phyloP scores from a whole-genome alignment of 1,139 yeast species.

The Saccharomyces hybrid region DNA sequence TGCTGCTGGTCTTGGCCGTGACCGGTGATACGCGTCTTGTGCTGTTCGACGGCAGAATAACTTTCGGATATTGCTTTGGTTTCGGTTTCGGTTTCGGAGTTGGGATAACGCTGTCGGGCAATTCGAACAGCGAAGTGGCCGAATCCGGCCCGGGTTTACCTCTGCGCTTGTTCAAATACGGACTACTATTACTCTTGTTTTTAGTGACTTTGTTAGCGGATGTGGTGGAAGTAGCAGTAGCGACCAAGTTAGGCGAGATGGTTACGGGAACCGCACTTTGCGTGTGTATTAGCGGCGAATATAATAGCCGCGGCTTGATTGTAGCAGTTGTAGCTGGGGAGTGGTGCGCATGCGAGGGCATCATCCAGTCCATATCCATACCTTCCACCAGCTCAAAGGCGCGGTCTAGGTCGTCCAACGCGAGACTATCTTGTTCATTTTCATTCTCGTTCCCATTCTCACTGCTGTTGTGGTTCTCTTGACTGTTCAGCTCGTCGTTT shows the following conservation, averaged over 20 bases:
- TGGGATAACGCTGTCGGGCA: conserved; percentile 2
- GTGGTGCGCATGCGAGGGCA: background rate
- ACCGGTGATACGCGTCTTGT: background rate
- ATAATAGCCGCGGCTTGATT: background rate
- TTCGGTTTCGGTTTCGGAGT: conserved; percentile 11
- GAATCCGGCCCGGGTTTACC: conserved; percentile 5
- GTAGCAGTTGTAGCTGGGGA: background rate
- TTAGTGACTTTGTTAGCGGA: background rate
- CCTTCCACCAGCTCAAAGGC: background rate
- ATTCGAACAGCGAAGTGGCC: background rate
- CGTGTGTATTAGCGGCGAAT: background rate
- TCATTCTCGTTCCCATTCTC: conserved; percentile 8
- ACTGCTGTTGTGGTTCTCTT: conserved; percentile 7
- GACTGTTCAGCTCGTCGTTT: conserved; percentile 3
- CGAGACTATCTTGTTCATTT: background rate
- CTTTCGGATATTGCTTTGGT: conserved; percentile 21
- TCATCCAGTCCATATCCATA: background rate
- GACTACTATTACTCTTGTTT: conserved; percentile 22
- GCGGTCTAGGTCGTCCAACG: background rate
- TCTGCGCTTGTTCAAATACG: conserved; percentile 26
- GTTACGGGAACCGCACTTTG: background rate
- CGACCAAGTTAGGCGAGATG: conserved; percentile 1
- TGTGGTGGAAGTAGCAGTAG: background rate
- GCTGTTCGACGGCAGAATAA: conserved; percentile 24
- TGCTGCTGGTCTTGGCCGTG: background rate